A percentile compares a stretch with the other conserved stretches of the same genome.
These are phyloP conservation scores for Chloranthus sessilifolius DNA, from an alignment of 164 flowering plant genomes.

Conservation along the genomic window DNA sequence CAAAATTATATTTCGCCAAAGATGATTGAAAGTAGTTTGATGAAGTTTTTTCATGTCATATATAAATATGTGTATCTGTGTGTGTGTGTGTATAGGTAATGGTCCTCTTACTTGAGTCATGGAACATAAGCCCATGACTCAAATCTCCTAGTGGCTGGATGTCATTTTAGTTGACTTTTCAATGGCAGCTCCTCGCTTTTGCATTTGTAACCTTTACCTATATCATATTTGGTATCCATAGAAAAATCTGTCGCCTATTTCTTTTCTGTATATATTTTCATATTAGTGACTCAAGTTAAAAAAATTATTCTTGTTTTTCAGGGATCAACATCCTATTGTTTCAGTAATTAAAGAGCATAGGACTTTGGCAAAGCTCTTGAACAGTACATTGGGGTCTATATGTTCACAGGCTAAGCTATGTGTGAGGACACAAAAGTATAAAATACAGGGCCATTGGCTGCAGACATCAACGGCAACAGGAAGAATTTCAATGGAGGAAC, in stretches of 20 bases:
- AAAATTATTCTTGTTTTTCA: slow-evolving; percentile 25
- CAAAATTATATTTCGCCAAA: no score
- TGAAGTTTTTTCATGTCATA: no score
- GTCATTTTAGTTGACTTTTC: no score
- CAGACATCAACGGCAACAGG: slow-evolving; percentile 98
- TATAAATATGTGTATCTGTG: no score
- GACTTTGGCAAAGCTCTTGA: slow-evolving; percentile 79
- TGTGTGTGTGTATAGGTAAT: no score
- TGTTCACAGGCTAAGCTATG: slow-evolving; percentile 76
- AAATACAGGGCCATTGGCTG: slow-evolving; percentile 93
- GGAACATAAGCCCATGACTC: no score
- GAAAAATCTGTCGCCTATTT: no score
- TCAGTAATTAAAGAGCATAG: slow-evolving; percentile 86
- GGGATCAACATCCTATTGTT: slow-evolving; percentile 90
- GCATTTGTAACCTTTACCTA: no score
- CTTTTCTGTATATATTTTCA: background rate
- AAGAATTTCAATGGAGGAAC: slow-evolving; percentile 96
- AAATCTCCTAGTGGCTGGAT: no score
- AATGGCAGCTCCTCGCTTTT: background rate
- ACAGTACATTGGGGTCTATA: slow-evolving; percentile 89
- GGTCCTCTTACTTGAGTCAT: no score
- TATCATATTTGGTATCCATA: no score
- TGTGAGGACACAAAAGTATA: slow-evolving; percentile 58
- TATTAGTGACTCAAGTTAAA: background rate
- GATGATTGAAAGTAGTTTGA: no score